Conservation (phyloP, 2,329 filamentous ascomycete species). For the Venturia pyrina region DNA sequence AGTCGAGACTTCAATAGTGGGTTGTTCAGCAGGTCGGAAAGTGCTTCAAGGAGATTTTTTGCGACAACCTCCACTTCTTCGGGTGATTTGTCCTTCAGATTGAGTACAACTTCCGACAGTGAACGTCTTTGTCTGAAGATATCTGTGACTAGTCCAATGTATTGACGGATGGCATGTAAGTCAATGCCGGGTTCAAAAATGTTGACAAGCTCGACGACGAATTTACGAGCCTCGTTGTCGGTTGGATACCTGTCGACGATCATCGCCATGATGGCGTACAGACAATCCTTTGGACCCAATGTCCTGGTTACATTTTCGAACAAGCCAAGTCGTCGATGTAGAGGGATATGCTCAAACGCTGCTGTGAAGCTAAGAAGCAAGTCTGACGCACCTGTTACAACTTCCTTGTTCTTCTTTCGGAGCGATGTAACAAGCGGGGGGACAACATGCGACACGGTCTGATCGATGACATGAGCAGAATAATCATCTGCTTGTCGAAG, state of each 20-base stretch:
- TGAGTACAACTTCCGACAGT: conserved; percentile 32
- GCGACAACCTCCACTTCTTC: conserved; percentile 5
- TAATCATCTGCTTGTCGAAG: conserved; percentile 92
- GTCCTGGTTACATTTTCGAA: conserved; percentile 81
- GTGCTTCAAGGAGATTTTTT: conserved; percentile 9
- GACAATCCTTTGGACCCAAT: conserved; percentile 73
- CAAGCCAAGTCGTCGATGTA: conserved; percentile 69
- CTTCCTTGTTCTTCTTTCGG: conserved; percentile 64
- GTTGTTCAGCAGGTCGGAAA: conserved; percentile 9
- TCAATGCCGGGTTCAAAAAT: conserved; percentile 67
- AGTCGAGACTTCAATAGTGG: not conserved
- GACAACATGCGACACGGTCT: conserved; percentile 85
- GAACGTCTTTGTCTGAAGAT: conserved; percentile 3
- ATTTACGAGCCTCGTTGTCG: conserved; percentile 63
- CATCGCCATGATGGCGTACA: conserved; percentile 81
- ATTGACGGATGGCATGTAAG: conserved; percentile 17
- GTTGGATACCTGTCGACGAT: conserved; percentile 79
- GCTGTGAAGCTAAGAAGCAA: conserved; percentile 92
- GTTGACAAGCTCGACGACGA: conserved; percentile 64
- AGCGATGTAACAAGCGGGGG: conserved; percentile 83
- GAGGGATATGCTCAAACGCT: conserved; percentile 90
- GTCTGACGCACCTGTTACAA: conserved; percentile 74
- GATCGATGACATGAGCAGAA: conserved; percentile 89
- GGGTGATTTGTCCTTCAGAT: conserved; percentile 12
- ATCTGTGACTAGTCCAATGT: conserved; percentile 4